Evolutionary conservation across 2,329 filamentous ascomycete genomes (phyloP), one percentile per base, ranked within the genome.

Genomic region (Pyrenochaeta sp.): DNA sequence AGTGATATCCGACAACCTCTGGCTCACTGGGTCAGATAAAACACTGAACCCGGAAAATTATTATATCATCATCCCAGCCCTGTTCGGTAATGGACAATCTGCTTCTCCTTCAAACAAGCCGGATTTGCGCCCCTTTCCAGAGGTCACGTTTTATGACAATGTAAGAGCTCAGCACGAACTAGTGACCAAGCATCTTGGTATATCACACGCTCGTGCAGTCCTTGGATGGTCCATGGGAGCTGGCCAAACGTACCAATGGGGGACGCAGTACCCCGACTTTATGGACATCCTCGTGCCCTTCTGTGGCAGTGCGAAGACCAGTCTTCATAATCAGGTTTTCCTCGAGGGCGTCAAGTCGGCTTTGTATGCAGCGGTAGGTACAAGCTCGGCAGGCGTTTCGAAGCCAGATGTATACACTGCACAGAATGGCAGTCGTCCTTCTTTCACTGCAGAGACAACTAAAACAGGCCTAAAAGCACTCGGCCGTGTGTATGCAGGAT

Each of bases 401-500:
- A 67, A 64, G 28, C 44, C 60, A 21, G 63, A 66, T 35, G 9
- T 60, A 3, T 40, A 55, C 14, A 57, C 31, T 72, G 49, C 55
- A 19, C 20, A 51, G 3, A 60, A 74, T 10, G 21, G 18, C 28
- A 27, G 41, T 15, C 69, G 76, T 47, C 66, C 74, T 9, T 59
- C 65, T 0, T 87, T 84, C 79, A 78, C 73, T 2, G 68, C 72
- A 0, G 75, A 81, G 36, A 79, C 86, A 51, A 80, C 67, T 34
- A 72, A 75, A 11, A 72, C 75, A 14, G 85, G 82, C 0, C 63
- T 93, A 27, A 90, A 86, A 60, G 88, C 89, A 0, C 81, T 93
- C 43, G 87, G 81, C 0, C 78, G 87, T 30, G 88, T 85, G 0
- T 94, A 94, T 68, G 88, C 89, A 1, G 89, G 88, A 0, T 94